A percentile compares a stretch with the other conserved stretches of the same genome.
Evolutionary conservation across 2,329 filamentous ascomycete species (phyloP).

Genomic region (Simplicillium aogashimaense): DNA sequence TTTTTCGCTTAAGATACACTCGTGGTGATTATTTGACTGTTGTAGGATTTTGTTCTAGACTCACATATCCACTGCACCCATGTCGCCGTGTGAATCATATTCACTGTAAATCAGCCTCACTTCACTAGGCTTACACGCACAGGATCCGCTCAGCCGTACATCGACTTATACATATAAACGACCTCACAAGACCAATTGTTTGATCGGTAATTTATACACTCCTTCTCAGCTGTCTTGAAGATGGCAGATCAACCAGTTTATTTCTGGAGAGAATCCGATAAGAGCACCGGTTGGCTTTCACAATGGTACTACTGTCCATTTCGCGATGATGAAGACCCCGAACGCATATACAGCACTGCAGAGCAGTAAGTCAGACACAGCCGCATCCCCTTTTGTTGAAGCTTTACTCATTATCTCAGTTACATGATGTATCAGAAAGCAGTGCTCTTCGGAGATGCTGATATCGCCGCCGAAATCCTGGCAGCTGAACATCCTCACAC

Average conservation of each 20-base stretch:
- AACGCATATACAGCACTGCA: conserved; percentile 34
- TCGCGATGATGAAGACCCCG: conserved; percentile 21
- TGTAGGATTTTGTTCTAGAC: too few relatives aligned
- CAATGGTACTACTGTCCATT: conserved; percentile 52
- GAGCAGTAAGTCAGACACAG: conserved; percentile 41
- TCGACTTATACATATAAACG: too few relatives aligned
- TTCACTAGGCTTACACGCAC: too few relatives aligned
- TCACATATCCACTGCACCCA: too few relatives aligned
- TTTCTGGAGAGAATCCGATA: conserved; percentile 38
- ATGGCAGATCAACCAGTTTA: conserved; percentile 18
- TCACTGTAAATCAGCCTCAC: too few relatives aligned
- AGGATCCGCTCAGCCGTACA: too few relatives aligned
- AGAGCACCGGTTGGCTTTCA: conserved; percentile 43
- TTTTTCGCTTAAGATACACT: too few relatives aligned
- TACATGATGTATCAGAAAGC: conserved; percentile 49
- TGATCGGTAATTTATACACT: too few relatives aligned
- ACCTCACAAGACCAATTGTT: too few relatives aligned
- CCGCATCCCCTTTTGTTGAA: neutral
- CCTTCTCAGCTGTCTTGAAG: neutral
- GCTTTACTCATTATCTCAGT: conserved; percentile 13
- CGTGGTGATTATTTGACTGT: too few relatives aligned
- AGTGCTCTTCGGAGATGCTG: conserved; percentile 33
- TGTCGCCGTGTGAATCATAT: too few relatives aligned
- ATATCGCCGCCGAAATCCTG: conserved; percentile 38
- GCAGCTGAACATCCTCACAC: conserved; percentile 30